A percentile compares a stretch with the other conserved stretches of the same genome.
phyloP scores from a whole-genome alignment of 2,329 filamentous ascomycete genomes.

The Incumbomyces delicatus region DNA sequence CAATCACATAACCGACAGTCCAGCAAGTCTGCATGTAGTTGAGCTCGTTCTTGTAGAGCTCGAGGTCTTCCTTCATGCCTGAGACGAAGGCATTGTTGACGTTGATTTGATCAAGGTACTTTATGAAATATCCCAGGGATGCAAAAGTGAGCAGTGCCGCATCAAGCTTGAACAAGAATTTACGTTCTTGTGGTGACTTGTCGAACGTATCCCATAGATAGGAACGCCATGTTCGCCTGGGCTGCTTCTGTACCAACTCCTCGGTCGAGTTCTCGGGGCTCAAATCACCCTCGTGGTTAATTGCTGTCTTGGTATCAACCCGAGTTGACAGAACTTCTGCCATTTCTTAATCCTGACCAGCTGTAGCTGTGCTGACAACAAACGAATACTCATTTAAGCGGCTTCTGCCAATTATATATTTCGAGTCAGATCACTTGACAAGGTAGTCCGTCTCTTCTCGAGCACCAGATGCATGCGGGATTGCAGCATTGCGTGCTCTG shows the following conservation, averaged over 20 bases:
- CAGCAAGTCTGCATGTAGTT: conserved; percentile 32
- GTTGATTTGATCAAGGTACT: conserved; percentile 15
- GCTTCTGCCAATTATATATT: too few species aligned
- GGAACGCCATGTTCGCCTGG: conserved; percentile 26
- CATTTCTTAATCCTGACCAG: too few species aligned
- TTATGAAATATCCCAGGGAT: conserved; percentile 30
- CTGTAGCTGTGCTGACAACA: too few species aligned
- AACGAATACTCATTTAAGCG: too few species aligned
- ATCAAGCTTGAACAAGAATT: conserved; percentile 30
- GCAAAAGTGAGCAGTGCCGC: conserved; percentile 32
- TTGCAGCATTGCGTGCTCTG: too few species aligned
- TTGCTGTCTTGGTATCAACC: too few species aligned
- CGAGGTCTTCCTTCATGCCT: conserved; percentile 38
- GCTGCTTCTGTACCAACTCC: conserved; percentile 19
- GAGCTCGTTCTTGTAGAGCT: conserved; percentile 36
- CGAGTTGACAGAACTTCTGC: too few species aligned
- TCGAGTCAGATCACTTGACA: too few species aligned
- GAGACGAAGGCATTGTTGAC: conserved; percentile 21
- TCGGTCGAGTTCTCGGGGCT: background rate
- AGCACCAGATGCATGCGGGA: too few species aligned
- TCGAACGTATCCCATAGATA: conserved; percentile 45
- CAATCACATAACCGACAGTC: conserved; percentile 31
- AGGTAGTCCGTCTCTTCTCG: too few species aligned
- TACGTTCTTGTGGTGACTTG: conserved; percentile 35
- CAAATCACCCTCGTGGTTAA: too few species aligned